Evolutionary conservation across 2,329 filamentous ascomycete species (phyloP), one percentile per base, ranked within the genome.

Genomic region (Neofusicoccum ribis): DNA sequence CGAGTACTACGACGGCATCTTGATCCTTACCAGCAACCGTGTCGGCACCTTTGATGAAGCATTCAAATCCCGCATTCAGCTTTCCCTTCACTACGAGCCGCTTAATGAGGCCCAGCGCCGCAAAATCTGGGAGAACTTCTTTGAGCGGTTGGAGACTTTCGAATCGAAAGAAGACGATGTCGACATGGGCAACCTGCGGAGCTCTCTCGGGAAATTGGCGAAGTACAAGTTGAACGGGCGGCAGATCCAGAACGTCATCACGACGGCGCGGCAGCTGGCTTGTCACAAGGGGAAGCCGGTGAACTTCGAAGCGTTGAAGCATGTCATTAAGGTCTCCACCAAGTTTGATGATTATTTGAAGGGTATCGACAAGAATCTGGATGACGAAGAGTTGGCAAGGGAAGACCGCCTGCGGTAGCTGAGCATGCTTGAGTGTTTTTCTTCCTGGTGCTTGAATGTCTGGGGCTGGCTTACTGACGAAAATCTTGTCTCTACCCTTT

Each of bases 181-280:
- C 36, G 65, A 70, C 1, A 69, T 69, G 34, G 60, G 66, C 7
- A 56, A 64, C 20, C 27, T 67, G 41, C 68, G 70, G 14, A 69
- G 69, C 12, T 15, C 93, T 17, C 14, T 80, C 2, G 72, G 73
- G 15, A 70, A 76, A 59, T 72, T 85, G 43, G 73, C 80, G 0
- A 65, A 70, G 23, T 72, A 82, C 58, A 72, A 79, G 4, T 73
- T 84, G 47, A 84, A 85, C 58, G 82, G 83, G 3, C 73, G 82
- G 27, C 81, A 85, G 75, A 84, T 85, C 66, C 84, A 84, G 74
- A 84, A 83, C 54, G 72, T 74, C 23, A 67, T 76, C n/a, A 76
- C 75, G 67, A 73, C 70, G 43, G 74, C 73, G 47, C 66, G 67
- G 36, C 46, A 75, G 65, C 56, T 75, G 62, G 70, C 69, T 8